Conservation (phyloP, 108 stramenopile genomes). For the Cyclotella choctawhatcheeana region DNA sequence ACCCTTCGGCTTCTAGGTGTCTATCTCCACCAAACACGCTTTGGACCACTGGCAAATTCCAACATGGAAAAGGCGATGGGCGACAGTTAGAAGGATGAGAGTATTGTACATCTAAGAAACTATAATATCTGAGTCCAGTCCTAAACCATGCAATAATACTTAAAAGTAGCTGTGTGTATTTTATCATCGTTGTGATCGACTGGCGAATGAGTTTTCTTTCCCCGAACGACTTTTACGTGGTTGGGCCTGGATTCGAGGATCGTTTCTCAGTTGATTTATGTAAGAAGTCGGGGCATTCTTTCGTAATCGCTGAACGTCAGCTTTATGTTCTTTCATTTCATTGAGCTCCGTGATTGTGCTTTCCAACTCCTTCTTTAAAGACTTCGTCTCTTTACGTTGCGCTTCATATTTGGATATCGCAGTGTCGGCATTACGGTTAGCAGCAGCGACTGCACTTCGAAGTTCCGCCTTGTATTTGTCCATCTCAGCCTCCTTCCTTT, state of each 20-base stretch:
- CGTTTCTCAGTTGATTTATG: slow-evolving; percentile 64
- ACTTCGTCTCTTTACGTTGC: slow-evolving; percentile 20
- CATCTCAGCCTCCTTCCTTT: slow-evolving; percentile 40
- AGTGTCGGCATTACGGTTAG: slow-evolving; percentile 32
- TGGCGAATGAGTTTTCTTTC: slow-evolving; percentile 24
- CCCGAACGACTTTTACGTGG: slow-evolving; percentile 19
- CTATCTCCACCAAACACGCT: slow-evolving; percentile 70
- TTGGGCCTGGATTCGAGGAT: slow-evolving; percentile 20
- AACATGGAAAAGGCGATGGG: slow-evolving; percentile 38
- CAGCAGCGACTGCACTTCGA: slow-evolving; percentile 30
- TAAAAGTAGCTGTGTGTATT: too few relatives aligned
- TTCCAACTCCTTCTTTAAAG: slow-evolving; percentile 29
- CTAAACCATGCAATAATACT: too few relatives aligned
- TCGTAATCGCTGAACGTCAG: slow-evolving; percentile 37
- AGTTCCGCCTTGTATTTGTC: slow-evolving; percentile 35
- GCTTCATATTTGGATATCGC: slow-evolving; percentile 34
- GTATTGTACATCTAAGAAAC: too few relatives aligned
- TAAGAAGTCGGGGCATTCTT: slow-evolving; percentile 64
- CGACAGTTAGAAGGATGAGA: too few relatives aligned
- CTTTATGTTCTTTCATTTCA: slow-evolving; percentile 29
- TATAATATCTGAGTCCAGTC: too few relatives aligned
- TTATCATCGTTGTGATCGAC: too few relatives aligned
- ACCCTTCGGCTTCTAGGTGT: slow-evolving; percentile 75
- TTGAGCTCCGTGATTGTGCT: slow-evolving; percentile 26
- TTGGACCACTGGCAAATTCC: slow-evolving; percentile 67